These are phyloP conservation scores for Penicillium coprophilum DNA, from an alignment of 495 filamentous ascomycete species.

Conservation along the genomic window DNA sequence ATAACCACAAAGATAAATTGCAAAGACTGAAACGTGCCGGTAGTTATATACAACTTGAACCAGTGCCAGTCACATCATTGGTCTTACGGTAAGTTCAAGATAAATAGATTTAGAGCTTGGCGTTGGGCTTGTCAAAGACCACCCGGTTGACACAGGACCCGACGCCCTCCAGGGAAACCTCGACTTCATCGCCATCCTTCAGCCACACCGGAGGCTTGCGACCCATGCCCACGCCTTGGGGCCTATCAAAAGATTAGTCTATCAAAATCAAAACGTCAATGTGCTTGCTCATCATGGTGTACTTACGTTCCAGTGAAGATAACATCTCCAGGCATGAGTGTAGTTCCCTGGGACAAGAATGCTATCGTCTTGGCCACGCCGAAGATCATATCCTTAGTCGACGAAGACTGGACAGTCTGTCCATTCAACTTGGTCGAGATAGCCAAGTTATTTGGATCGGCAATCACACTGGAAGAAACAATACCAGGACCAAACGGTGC, in stretches of 20 bases:
- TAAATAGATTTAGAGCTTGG: conserved; percentile 47
- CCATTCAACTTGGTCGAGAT: conserved; percentile 75
- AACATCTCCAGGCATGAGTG: conserved; percentile 73
- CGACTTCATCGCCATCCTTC: conserved; percentile 76
- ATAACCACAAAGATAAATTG: conserved; percentile 2
- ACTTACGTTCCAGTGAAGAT: conserved; percentile 86
- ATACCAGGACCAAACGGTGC: conserved; percentile 85
- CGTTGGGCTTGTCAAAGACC: conserved; percentile 57
- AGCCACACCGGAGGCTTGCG: conserved; percentile 72
- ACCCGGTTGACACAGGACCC: conserved; percentile 71
- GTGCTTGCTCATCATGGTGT: not conserved
- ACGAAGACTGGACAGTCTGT: conserved; percentile 66
- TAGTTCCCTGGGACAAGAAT: conserved; percentile 75
- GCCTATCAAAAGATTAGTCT: conserved; percentile 42
- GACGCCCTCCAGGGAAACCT: conserved; percentile 69
- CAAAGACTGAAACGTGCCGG: not conserved
- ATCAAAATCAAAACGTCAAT: not conserved
- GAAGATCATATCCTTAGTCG: conserved; percentile 82
- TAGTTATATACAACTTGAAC: conserved; percentile 4
- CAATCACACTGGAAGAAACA: conserved; percentile 63
- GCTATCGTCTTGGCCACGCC: conserved; percentile 69
- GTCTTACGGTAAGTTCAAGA: not conserved
- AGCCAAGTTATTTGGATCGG: conserved; percentile 64
- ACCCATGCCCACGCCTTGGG: conserved; percentile 78
- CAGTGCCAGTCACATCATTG: not conserved